phyloP scores from a whole-genome alignment of 495 filamentous ascomycete species.

The Trichodelitschia bisporula region DNA sequence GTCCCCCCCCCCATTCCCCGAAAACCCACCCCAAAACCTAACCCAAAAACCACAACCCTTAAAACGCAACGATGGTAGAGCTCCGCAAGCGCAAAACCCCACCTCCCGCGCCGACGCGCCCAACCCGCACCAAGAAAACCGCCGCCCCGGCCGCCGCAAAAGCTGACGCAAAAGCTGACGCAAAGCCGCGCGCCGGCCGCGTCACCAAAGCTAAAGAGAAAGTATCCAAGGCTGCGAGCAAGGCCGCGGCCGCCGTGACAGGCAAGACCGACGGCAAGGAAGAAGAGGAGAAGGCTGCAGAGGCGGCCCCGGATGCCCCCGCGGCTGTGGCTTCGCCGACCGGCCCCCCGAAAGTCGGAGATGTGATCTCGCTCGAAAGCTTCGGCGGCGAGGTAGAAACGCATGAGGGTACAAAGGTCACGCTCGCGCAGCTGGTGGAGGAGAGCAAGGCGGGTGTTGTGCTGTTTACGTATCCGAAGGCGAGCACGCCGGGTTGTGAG shows the following conservation, averaged over 20 bases:
- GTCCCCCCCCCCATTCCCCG: too few relatives aligned
- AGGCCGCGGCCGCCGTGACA: conserved; percentile 1
- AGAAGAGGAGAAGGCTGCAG: conserved; percentile 9
- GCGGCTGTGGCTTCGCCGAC: conserved; percentile 11
- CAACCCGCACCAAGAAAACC: conserved; percentile 15
- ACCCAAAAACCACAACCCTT: too few relatives aligned
- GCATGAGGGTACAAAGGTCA: conserved; percentile 56
- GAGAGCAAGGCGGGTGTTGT: conserved; percentile 69
- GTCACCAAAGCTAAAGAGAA: conserved; percentile 7
- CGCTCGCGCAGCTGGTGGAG: conserved; percentile 50
- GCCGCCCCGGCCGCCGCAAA: conserved; percentile 8
- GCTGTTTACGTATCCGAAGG: conserved; percentile 88
- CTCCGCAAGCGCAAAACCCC: conserved; percentile 18
- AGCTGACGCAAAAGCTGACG: conserved; percentile 7
- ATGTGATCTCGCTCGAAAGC: conserved; percentile 34
- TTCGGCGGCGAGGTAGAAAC: conserved; percentile 73
- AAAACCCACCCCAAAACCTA: too few relatives aligned
- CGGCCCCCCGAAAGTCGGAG: conserved; percentile 19
- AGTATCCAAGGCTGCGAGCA: conserved; percentile 4
- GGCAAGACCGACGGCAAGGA: conserved; percentile 1
- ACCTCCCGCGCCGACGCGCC: conserved; percentile 11
- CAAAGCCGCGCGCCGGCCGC: conserved; percentile 5
- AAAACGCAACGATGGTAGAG: too few relatives aligned
- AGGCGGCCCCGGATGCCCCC: conserved; percentile 25
- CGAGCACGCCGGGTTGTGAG: conserved; percentile 90